phyloP scores from a whole-genome alignment of 345 rosid genomes.

The Pistacia integerrima region DNA sequence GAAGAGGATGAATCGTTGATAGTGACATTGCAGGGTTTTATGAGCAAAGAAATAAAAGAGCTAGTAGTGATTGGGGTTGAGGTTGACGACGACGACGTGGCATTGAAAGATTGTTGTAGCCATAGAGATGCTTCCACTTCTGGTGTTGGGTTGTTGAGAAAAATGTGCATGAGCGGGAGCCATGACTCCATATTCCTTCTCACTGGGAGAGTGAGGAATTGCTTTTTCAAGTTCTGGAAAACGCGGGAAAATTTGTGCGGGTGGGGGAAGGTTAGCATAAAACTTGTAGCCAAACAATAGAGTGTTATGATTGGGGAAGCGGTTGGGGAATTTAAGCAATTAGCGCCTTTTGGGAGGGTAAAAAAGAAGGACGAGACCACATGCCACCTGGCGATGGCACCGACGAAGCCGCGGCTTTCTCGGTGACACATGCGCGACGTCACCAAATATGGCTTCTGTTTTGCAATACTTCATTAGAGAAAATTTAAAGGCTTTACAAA shows the following conservation, averaged over 20 bases:
- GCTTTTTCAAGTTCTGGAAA: not conserved
- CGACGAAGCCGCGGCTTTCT: not conserved
- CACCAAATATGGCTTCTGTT: not conserved
- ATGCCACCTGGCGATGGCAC: not conserved
- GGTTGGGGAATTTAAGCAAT: not conserved
- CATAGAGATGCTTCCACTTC: slow-evolving; percentile 74
- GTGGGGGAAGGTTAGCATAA: not conserved
- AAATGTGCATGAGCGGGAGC: slow-evolving; percentile 63
- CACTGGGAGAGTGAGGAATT: too few relatives aligned
- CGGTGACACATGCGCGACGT: not conserved
- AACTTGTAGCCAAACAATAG: slow-evolving; percentile 7
- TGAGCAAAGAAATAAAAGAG: slow-evolving; percentile 62
- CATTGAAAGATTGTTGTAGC: slow-evolving; percentile 51
- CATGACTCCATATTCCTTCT: slow-evolving; percentile 54
- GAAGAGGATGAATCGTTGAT: slow-evolving; percentile 33
- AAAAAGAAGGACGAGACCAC: not conserved
- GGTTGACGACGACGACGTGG: slow-evolving; percentile 29
- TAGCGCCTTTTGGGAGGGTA: not conserved
- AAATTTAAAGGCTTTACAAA: too few relatives aligned
- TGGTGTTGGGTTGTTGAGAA: slow-evolving; percentile 58
- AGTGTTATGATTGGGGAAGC: too few relatives aligned
- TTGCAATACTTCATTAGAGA: too few relatives aligned
- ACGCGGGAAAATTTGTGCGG: slow-evolving; percentile 1
- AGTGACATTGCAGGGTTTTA: slow-evolving; percentile 32
- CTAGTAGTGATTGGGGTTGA: slow-evolving; percentile 50